Percentiles rank a stretch among this genome's conserved stretches.
These are phyloP conservation scores for Microthlaspi erraticum DNA, from an alignment of 345 rosid species.

Conservation along the genomic window DNA sequence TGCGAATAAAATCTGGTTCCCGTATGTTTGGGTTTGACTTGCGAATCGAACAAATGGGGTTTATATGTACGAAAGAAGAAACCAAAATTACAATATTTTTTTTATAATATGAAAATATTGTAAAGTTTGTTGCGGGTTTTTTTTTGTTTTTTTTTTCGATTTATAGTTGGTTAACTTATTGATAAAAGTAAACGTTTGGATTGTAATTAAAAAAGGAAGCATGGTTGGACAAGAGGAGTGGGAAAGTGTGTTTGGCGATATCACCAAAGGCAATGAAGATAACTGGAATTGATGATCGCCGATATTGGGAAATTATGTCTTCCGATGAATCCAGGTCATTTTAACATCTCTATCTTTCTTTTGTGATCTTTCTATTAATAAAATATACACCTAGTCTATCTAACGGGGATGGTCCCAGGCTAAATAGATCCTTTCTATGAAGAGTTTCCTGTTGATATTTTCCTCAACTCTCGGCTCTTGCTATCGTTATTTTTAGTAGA, in stretches of 20 bases:
- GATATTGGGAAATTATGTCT: slow-evolving; percentile 83
- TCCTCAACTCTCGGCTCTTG: too few species aligned
- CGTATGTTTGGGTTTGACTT: slow-evolving; percentile 16
- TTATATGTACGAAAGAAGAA: slow-evolving; percentile 36
- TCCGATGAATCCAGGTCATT: slow-evolving; percentile 85
- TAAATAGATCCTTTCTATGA: neutral
- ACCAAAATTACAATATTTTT: neutral
- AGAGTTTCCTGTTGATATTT: too few species aligned
- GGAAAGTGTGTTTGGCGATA: slow-evolving; percentile 66
- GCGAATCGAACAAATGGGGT: neutral
- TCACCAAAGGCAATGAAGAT: slow-evolving; percentile 83
- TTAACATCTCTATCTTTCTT: neutral
- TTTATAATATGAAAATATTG: slow-evolving; percentile 3
- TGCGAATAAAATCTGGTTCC: slow-evolving; percentile 29
- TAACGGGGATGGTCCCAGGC: neutral
- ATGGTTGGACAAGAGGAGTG: slow-evolving; percentile 81
- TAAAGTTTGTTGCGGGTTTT: slow-evolving; percentile 9
- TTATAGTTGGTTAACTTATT: slow-evolving; percentile 1
- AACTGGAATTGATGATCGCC: slow-evolving; percentile 86
- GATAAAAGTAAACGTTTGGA: slow-evolving; percentile 34
- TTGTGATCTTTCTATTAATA: neutral
- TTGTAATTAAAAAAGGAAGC: slow-evolving; percentile 53
- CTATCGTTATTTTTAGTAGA: slow-evolving; percentile 6
- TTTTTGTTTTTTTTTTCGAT: too few species aligned
- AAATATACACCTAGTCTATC: neutral